Evolutionary conservation across 2,329 filamentous ascomycete species (phyloP).

Genomic region (Aspergillus transmontanensis): DNA sequence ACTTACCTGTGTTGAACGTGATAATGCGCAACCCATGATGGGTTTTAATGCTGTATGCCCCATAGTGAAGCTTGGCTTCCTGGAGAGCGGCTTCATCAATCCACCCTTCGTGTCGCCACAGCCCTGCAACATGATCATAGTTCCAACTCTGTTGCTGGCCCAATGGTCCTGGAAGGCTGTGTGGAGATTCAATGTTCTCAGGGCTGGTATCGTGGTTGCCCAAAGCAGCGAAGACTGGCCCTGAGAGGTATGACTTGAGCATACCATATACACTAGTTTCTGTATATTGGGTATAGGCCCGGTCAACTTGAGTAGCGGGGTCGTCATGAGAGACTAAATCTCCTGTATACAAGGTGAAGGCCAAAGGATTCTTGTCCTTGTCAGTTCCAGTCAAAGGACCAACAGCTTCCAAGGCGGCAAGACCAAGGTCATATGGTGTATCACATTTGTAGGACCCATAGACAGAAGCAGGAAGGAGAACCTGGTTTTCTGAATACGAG

Average conservation of each 20-base stretch:
- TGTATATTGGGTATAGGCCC: conserved; percentile 56
- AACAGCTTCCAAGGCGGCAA: conserved; percentile 59
- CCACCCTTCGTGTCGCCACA: conserved; percentile 62
- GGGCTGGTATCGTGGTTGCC: conserved; percentile 62
- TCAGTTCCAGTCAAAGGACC: conserved; percentile 59
- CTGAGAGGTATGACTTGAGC: conserved; percentile 59
- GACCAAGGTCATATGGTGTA: conserved; percentile 59
- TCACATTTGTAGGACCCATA: conserved; percentile 61
- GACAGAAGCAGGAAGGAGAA: conserved; percentile 52
- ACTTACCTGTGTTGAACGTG: conserved; percentile 49
- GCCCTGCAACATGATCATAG: conserved; percentile 56
- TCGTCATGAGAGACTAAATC: conserved; percentile 60
- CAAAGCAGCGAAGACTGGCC: conserved; percentile 58
- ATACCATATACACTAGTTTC: conserved; percentile 57
- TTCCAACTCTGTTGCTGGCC: conserved; percentile 62
- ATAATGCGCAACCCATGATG: conserved; percentile 57
- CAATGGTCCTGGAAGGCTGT: conserved; percentile 55
- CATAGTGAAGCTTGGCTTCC: conserved; percentile 57
- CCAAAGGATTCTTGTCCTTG: conserved; percentile 48
- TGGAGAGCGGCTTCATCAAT: conserved; percentile 49
- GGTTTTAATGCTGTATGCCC: conserved; percentile 58
- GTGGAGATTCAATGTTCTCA: conserved; percentile 55
- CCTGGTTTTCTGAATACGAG: conserved; percentile 32
- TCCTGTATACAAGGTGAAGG: conserved; percentile 60
- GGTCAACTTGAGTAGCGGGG: conserved; percentile 53